Percentiles rank a stretch among this genome's conserved stretches.
phyloP scores from a whole-genome alignment of 345 rosid genomes.

The Lepidium didymum region DNA sequence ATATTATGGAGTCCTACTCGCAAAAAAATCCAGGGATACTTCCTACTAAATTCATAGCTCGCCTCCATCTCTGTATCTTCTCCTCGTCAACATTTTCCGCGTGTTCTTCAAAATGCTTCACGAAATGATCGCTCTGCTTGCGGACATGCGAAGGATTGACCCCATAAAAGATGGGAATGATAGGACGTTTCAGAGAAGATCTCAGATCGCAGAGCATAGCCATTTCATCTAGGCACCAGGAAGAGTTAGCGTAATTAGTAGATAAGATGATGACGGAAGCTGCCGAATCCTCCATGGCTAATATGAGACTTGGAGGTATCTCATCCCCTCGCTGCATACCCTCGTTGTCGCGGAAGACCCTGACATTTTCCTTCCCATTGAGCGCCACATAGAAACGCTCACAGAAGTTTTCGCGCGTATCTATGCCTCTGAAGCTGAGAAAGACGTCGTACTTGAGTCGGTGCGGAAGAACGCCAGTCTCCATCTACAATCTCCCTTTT shows the following conservation, averaged over 20 bases:
- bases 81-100: conserved; percentile 14
- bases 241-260: conserved; percentile 30
- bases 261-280: conserved; percentile 39
- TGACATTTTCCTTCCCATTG: not conserved
- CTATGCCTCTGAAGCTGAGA: conserved; percentile 50
- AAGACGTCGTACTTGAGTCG: conserved; percentile 41
- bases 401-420: conserved; percentile 35
- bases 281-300: conserved; percentile 47
- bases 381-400: conserved; percentile 8
- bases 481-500: conserved; percentile 10
- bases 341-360: conserved; percentile 37
- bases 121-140: conserved; percentile 33
- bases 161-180: conserved; percentile 39
- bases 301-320: conserved; percentile 28
- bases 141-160: conserved; percentile 44
- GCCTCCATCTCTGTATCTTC: conserved; percentile 31
- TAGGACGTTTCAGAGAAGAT: conserved; percentile 7
- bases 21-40: conserved; percentile 26
- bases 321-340: conserved; percentile 36
- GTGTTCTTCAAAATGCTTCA: conserved; percentile 20
- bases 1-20: not conserved
- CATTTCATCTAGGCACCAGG: conserved; percentile 47
- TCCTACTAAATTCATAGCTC: conserved; percentile 38
- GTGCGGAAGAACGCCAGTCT: not conserved
- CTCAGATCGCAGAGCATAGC: conserved; percentile 34